These are phyloP conservation scores for Trifolium dubium DNA, from an alignment of 306 rosid species.

Conservation along the genomic window DNA sequence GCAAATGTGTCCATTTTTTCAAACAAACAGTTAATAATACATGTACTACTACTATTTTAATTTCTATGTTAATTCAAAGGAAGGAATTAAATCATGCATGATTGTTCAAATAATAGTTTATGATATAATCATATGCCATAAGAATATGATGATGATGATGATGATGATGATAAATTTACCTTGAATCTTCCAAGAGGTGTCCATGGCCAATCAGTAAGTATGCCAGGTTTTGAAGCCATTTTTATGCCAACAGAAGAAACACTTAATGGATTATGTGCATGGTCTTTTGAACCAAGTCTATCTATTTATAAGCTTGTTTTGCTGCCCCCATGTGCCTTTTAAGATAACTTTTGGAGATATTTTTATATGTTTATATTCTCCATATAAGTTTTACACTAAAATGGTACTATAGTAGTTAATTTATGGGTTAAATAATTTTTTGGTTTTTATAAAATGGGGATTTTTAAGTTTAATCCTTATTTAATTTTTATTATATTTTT, in stretches of 20 bases:
- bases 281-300: neutral
- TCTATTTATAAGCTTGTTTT: slow-evolving; percentile 26
- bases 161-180: slow-evolving; percentile 1
- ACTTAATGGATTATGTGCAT: neutral
- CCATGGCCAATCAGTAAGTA: slow-evolving; percentile 51
- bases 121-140: neutral
- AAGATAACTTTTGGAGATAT: neutral
- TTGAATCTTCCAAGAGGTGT: slow-evolving; percentile 41
- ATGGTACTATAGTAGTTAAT: too few species aligned
- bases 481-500: too few species aligned
- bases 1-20: neutral
- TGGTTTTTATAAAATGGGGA: too few species aligned
- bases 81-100: slow-evolving; percentile 1
- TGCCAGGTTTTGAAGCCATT: slow-evolving; percentile 50
- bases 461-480: too few species aligned
- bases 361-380: neutral
- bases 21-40: neutral
- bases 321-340: neutral
- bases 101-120: neutral
- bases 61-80: neutral
- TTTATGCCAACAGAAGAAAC: neutral
- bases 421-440: too few species aligned
- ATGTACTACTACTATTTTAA: neutral
- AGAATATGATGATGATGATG: neutral
- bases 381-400: neutral